Percentiles rank a stretch among this genome's conserved stretches.
phyloP scores from a whole-genome alignment of 192 early-diverging fungal species.

The Rhizophagus prolifer region DNA sequence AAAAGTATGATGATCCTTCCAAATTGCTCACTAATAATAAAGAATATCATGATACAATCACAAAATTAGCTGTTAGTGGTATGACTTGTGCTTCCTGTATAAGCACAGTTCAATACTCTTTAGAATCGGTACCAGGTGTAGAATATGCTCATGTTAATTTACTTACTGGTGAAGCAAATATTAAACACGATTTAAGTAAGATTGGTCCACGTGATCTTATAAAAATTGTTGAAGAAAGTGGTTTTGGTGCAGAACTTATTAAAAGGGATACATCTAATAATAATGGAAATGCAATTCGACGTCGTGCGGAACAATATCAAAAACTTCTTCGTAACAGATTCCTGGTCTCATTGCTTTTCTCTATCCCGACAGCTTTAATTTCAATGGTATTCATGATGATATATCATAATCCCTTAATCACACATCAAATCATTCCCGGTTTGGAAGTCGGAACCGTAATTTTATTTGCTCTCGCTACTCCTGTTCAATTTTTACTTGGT shows the following conservation, averaged over 20 bases:
- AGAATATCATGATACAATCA: conserved; percentile 31
- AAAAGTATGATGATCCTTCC: background rate
- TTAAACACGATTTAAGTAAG: conserved; percentile 50
- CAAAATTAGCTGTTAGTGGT: conserved; percentile 55
- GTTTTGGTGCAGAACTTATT: conserved; percentile 53
- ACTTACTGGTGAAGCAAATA: conserved; percentile 45
- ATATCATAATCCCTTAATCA: conserved; percentile 53
- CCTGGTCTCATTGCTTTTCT: conserved; percentile 57
- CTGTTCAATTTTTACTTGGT: conserved; percentile 75
- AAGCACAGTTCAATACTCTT: conserved; percentile 56
- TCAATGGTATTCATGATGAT: conserved; percentile 75
- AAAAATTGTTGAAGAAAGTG: conserved; percentile 56
- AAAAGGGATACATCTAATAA: conserved; percentile 33
- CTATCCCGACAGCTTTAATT: conserved; percentile 66
- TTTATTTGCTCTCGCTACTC: conserved; percentile 61
- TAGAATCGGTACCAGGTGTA: conserved; percentile 45
- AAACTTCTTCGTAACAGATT: conserved; percentile 38
- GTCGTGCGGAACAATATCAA: conserved; percentile 47
- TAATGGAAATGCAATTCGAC: conserved; percentile 40
- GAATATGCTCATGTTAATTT: conserved; percentile 52
- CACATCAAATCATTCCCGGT: conserved; percentile 53
- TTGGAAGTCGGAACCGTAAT: conserved; percentile 54
- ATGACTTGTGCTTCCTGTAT: conserved; percentile 92
- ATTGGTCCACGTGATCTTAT: conserved; percentile 67
- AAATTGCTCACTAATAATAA: no score